A percentile compares a stretch with the other conserved stretches of the same genome.
phyloP scores from a whole-genome alignment of 2,329 filamentous ascomycete genomes.

The Stagonosporopsis chrysanthemi region DNA sequence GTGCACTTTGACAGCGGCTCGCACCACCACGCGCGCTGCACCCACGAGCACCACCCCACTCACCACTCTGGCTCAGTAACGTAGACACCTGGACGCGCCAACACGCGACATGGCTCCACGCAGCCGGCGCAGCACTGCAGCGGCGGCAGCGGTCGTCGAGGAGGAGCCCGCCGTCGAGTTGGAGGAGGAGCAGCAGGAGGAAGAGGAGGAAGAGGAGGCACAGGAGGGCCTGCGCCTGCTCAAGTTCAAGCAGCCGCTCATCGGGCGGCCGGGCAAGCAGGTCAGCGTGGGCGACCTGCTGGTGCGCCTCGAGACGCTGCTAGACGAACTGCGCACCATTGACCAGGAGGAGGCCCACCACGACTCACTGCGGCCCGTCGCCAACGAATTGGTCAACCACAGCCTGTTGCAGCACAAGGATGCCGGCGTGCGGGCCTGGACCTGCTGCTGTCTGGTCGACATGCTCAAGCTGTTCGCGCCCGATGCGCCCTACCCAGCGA shows the following conservation, averaged over 20 bases:
- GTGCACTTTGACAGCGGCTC: neutral
- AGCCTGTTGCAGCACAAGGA: constrained; percentile 92
- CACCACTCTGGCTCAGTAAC: constrained; percentile 5
- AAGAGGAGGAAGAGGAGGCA: constrained; percentile 31
- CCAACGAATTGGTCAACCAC: constrained; percentile 81
- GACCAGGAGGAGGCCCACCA: constrained; percentile 87
- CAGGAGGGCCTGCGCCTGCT: constrained; percentile 55
- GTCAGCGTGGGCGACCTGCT: constrained; percentile 85
- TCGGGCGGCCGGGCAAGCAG: constrained; percentile 90
- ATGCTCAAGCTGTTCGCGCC: constrained; percentile 92
- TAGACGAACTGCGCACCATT: constrained; percentile 81
- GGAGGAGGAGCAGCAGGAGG: constrained; percentile 48
- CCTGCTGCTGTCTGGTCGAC: constrained; percentile 89
- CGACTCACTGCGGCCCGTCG: constrained; percentile 82
- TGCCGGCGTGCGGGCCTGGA: constrained; percentile 87
- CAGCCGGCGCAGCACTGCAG: constrained; percentile 49
- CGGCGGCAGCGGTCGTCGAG: constrained; percentile 41
- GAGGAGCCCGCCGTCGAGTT: constrained; percentile 54
- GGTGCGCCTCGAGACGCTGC: constrained; percentile 78
- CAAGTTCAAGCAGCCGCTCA: constrained; percentile 83
- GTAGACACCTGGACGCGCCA: constrained; percentile 30
- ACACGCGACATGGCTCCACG: constrained; percentile 50
- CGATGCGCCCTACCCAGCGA: constrained; percentile 88
- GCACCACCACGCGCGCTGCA: neutral
- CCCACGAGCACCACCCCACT: neutral